Evolutionary conservation across 768 basidiomycete species (phyloP).

Genomic region (Exidia glandulosa): DNA sequence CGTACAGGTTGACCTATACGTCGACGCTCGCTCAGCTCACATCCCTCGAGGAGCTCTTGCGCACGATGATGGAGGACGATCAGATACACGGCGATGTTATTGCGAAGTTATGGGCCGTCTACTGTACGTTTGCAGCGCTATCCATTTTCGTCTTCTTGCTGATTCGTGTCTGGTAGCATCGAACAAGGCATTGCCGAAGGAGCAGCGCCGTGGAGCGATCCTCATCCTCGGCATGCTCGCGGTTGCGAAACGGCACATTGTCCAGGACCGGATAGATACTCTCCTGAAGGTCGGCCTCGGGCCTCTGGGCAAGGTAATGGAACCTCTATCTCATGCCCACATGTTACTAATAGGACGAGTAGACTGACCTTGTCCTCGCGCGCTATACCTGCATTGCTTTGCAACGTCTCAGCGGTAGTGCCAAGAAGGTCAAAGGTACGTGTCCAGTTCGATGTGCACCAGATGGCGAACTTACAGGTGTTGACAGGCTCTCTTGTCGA

Average conservation of each 20-base stretch:
- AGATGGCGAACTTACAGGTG: not conserved
- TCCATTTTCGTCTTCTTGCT: not conserved
- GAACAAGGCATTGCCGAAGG: conserved; percentile 58
- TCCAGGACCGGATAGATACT: conserved; percentile 72
- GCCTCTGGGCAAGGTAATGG: conserved; percentile 61
- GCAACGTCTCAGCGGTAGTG: conserved; percentile 85
- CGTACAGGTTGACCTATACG: conserved; percentile 69
- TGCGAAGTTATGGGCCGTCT: conserved; percentile 90
- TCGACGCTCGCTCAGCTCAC: conserved; percentile 92
- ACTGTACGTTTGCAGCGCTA: conserved; percentile 46
- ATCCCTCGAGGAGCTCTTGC: conserved; percentile 92
- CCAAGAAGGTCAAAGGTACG: conserved; percentile 92
- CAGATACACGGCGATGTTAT: conserved; percentile 78
- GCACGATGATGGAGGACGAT: conserved; percentile 87
- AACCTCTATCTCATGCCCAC: not conserved
- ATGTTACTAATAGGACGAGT: not conserved
- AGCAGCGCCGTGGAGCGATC: conserved; percentile 88
- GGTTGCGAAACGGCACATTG: conserved; percentile 63
- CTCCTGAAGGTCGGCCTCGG: conserved; percentile 85
- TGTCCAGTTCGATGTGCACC: not conserved
- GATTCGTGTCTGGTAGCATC: conserved; percentile 39
- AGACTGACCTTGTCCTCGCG: conserved; percentile 84
- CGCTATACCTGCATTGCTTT: conserved; percentile 90
- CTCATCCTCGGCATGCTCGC: conserved; percentile 97
- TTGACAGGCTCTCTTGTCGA: conserved; percentile 70